Percentiles rank a stretch among this genome's conserved stretches.
These are phyloP conservation scores for Papiliotrema flavescens DNA, from an alignment of 1,284 basidiomycete genomes.

Conservation along the genomic window DNA sequence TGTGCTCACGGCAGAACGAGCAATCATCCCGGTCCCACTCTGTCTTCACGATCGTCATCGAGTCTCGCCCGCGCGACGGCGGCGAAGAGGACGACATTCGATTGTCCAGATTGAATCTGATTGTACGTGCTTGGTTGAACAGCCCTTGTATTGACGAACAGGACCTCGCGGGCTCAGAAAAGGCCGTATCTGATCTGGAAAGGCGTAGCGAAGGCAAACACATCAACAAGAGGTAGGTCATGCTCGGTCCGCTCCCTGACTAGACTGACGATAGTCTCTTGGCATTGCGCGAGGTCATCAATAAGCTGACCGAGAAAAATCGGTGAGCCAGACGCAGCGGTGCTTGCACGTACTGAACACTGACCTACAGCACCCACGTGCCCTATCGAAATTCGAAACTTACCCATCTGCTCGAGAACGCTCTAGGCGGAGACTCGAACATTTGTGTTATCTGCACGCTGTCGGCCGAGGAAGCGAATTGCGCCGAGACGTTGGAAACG, in stretches of 20 bases:
- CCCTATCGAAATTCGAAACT: slow-evolving; percentile 58
- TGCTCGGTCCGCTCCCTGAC: background rate
- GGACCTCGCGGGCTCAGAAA: slow-evolving; percentile 58
- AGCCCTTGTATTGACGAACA: slow-evolving; percentile 7
- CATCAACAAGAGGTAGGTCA: slow-evolving; percentile 54
- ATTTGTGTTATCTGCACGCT: slow-evolving; percentile 58
- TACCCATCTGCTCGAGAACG: slow-evolving; percentile 56
- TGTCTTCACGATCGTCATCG: slow-evolving; percentile 55
- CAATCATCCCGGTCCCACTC: slow-evolving; percentile 54
- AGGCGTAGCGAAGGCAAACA: slow-evolving; percentile 56
- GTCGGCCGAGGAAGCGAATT: slow-evolving; percentile 51
- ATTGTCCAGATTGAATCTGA: slow-evolving; percentile 51
- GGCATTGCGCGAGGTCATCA: slow-evolving; percentile 55
- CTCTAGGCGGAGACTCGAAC: slow-evolving; percentile 56
- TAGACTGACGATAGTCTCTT: slow-evolving; percentile 42
- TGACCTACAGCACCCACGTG: slow-evolving; percentile 45
- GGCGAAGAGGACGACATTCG: slow-evolving; percentile 40
- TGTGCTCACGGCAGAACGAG: slow-evolving; percentile 47
- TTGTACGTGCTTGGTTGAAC: slow-evolving; percentile 23
- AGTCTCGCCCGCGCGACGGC: slow-evolving; percentile 39
- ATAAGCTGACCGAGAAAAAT: slow-evolving; percentile 54
- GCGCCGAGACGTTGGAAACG: slow-evolving; percentile 56
- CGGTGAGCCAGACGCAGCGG: slow-evolving; percentile 13
- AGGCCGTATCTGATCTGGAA: slow-evolving; percentile 54
- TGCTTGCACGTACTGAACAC: background rate